Evolutionary conservation across 2,329 filamentous ascomycete genomes (phyloP).

Genomic region (Fusarium sp.): DNA sequence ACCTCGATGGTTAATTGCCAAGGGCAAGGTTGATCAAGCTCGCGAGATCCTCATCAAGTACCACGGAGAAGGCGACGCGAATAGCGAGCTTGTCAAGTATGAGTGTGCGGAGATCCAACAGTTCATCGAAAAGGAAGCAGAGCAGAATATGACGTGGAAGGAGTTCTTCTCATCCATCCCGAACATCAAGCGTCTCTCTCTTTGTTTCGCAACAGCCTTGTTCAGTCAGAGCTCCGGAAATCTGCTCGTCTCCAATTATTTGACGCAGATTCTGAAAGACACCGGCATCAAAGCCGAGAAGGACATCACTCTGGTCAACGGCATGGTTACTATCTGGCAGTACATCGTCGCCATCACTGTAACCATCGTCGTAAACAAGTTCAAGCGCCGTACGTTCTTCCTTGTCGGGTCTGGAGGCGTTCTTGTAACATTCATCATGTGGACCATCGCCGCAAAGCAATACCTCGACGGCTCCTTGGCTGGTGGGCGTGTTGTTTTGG

Average conservation of each 20-base stretch:
- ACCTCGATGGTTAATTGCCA: constrained; percentile 69
- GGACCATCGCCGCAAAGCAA: constrained; percentile 57
- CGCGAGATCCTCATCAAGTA: constrained; percentile 64
- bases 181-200: constrained; percentile 57
- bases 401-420: constrained; percentile 56
- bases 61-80: constrained; percentile 62
- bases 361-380: constrained; percentile 54
- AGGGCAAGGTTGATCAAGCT: constrained; percentile 64
- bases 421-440: constrained; percentile 56
- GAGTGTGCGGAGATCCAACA: constrained; percentile 65
- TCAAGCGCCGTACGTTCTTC: constrained; percentile 57
- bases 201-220: constrained; percentile 57
- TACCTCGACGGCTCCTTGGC: constrained; percentile 53
- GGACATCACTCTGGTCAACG: constrained; percentile 59
- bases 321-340: constrained; percentile 58
- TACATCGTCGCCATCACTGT: constrained; percentile 58
- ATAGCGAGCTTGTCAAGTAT: constrained; percentile 60
- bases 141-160: constrained; percentile 59
- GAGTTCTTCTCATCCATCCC: constrained; percentile 57
- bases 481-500: constrained; percentile 54
- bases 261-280: constrained; percentile 56
- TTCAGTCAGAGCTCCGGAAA: constrained; percentile 60
- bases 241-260: constrained; percentile 53
- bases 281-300: constrained; percentile 55
- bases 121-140: constrained; percentile 59